A percentile compares a stretch with the other conserved stretches of the same genome.
Conservation (phyloP, 2,329 filamentous ascomycete genomes). For the Pestalotiopsis sp. region DNA sequence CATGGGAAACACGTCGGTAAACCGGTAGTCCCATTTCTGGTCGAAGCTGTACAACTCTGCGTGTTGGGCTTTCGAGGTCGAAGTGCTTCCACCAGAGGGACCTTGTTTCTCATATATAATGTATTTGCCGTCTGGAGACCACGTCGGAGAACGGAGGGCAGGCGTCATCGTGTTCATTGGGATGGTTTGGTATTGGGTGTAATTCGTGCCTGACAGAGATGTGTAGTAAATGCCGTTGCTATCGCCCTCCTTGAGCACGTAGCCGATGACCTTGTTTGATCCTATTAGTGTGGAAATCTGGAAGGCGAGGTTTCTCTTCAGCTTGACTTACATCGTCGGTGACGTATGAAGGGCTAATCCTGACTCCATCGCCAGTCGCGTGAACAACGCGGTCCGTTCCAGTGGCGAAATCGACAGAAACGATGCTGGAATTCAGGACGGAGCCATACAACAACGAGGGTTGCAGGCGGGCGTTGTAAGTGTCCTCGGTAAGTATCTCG, state of each 20-base stretch:
- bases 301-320: background rate
- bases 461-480: background rate
- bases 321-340: background rate
- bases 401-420: background rate
- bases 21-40: background rate
- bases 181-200: background rate
- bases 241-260: background rate
- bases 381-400: background rate
- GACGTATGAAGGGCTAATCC: background rate
- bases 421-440: background rate
- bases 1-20: background rate
- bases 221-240: background rate
- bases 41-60: background rate
- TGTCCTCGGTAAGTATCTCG: background rate
- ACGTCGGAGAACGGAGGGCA: background rate
- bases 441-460: background rate
- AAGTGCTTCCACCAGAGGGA: background rate
- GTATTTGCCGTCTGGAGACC: conserved; percentile 3
- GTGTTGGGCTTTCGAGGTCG: background rate
- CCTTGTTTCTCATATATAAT: background rate
- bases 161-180: background rate
- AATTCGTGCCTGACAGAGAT: background rate
- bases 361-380: background rate
- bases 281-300: background rate
- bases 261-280: background rate